Evolutionary conservation across 495 filamentous ascomycete genomes (phyloP).

Genomic region (Penicillium odoratum): DNA sequence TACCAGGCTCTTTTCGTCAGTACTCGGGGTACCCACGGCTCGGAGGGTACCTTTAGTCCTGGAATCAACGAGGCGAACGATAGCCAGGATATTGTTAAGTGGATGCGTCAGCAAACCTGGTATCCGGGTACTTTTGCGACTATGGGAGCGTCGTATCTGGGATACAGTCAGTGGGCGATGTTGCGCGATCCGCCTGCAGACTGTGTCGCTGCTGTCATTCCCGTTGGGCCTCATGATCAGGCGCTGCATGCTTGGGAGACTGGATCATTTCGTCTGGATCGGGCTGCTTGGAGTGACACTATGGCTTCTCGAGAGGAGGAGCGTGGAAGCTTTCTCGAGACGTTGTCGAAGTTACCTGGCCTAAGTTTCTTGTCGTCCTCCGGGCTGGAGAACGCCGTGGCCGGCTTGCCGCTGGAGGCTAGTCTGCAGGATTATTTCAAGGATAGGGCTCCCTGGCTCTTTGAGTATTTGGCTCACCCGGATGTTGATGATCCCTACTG

Average conservation of each 20-base stretch:
- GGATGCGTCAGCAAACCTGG: conserved; percentile 38
- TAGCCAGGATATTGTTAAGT: conserved; percentile 31
- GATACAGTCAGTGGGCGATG: conserved; percentile 34
- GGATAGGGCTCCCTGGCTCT: conserved; percentile 20
- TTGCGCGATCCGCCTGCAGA: conserved; percentile 28
- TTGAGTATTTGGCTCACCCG: conserved; percentile 17
- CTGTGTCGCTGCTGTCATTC: conserved; percentile 27
- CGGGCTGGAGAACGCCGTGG: conserved; percentile 14
- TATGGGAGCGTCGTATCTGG: conserved; percentile 31
- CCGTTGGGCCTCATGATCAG: conserved; percentile 26
- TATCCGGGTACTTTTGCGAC: conserved; percentile 36
- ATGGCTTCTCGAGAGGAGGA: conserved; percentile 15
- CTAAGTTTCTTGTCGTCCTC: conserved; percentile 16
- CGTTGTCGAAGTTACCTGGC: conserved; percentile 15
- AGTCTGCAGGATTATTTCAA: conserved; percentile 22
- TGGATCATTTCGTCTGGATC: conserved; percentile 27
- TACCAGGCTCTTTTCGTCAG: conserved; percentile 32
- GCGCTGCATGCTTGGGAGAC: conserved; percentile 24
- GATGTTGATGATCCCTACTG: conserved; percentile 26
- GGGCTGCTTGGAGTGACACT: conserved; percentile 24
- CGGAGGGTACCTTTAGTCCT: conserved; percentile 24
- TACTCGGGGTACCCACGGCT: conserved; percentile 30
- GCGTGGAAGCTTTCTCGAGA: conserved; percentile 12
- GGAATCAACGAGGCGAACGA: conserved; percentile 22
- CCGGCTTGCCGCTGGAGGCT: conserved; percentile 17